Evolutionary conservation across 176 grass and related monocot genomes (phyloP), one percentile per base, ranked within the genome.

Genomic region (Typha latifolia): DNA sequence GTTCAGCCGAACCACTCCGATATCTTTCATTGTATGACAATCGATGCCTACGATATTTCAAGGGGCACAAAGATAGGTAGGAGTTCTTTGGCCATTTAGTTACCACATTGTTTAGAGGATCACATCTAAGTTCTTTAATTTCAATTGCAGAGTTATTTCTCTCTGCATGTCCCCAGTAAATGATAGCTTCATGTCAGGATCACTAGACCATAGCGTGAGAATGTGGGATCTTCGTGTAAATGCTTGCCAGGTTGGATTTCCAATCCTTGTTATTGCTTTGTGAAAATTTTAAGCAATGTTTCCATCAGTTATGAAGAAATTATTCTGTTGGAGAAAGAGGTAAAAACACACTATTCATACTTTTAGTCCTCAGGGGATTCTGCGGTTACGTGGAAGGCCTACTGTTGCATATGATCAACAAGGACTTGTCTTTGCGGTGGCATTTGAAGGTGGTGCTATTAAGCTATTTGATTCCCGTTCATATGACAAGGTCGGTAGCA

Each of bases 371-470:
- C 76, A 99, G 94, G 89, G 94, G 23, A 93, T 99, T 78, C 67
- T 93, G 49, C 76, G 55, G 12, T 76, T 99, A 50, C 89, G 94
- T 66, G 89, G 89, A 43, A 93, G 86, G 75, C 94, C 94, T 62
- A 89, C 94, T 77, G 94, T 99, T 83, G 94, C 94, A 67, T 99
- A 90, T 90, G 94, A 93, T 82, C 94, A 99, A 72, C 89, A 99
- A 83, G 94, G 89, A 64, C 89, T 99, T 87, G 89, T 93, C 81
- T 99, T 99, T 82, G 94, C 89, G 0, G 81, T 99, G 66, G 81
- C 94, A 64, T 93, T 99, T 89, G 94, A 99, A 77, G 94, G 94
- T 57, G 94, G 94, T 1, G 89, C 94, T 73, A 93, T 99, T 68
- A 99, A 99, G 77, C 79, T 99, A 26, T 99, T 99, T 59, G 94